phyloP scores from a whole-genome alignment of 1,139 yeast genomes.

The Diutina mesorugosa region DNA sequence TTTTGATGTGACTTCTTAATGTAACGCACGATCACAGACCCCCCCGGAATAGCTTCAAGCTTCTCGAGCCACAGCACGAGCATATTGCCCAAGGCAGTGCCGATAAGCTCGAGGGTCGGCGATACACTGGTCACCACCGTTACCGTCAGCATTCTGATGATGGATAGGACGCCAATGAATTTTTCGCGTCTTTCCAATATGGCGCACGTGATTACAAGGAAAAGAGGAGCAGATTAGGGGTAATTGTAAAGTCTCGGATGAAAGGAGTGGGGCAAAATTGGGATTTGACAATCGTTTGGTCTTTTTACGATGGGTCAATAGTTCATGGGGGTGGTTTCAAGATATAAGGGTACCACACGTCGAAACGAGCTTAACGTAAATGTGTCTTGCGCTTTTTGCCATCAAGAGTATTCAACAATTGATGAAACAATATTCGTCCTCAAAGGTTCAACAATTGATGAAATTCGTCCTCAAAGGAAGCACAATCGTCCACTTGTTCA shows the following conservation, averaged over 20 bases:
- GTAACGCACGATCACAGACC: constrained; percentile 60
- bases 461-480: too few species aligned
- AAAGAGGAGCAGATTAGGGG: background rate
- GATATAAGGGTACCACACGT: too few species aligned
- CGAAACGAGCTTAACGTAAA: too few species aligned
- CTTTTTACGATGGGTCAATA: too few species aligned
- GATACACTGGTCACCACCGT: constrained; percentile 1
- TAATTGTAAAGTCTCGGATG: background rate
- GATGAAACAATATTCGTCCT: too few species aligned
- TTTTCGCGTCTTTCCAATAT: background rate
- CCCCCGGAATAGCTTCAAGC: constrained; percentile 59
- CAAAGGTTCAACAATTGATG: too few species aligned
- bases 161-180: background rate
- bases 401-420: too few species aligned
- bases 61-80: constrained; percentile 1
- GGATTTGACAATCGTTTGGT: too few species aligned
- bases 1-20: constrained; percentile 82
- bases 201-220: background rate
- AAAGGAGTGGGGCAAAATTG: background rate
- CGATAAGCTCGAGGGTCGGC: constrained; percentile 1
- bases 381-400: too few species aligned
- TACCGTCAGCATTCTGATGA: background rate
- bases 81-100: background rate
- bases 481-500: too few species aligned
- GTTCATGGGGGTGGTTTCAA: too few species aligned